Conservation (phyloP, 176 grass and related monocot species). For the Themeda triandra region DNA sequence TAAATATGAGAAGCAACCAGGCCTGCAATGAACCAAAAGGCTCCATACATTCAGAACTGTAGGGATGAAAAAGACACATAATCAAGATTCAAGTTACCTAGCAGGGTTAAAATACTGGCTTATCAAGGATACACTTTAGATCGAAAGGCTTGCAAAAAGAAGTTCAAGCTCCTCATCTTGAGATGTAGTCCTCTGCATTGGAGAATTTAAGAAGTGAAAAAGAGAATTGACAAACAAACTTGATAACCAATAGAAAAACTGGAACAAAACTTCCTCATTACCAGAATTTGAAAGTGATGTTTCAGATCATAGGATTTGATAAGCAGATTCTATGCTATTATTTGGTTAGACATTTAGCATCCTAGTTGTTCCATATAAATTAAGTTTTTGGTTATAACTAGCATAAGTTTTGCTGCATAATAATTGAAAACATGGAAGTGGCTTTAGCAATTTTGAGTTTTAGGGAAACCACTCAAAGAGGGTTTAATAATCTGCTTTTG, state of each 20-base stretch:
- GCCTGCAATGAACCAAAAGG: background rate
- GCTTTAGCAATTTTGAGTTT: background rate
- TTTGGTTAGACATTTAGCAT: background rate
- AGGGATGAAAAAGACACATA: background rate
- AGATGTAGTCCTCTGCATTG: slow-evolving; percentile 49
- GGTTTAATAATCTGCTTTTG: background rate
- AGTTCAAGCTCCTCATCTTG: slow-evolving; percentile 89
- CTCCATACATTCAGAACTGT: background rate
- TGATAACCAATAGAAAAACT: background rate
- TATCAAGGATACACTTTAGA: slow-evolving; percentile 30
- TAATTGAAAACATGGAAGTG: background rate
- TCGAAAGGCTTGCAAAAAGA: slow-evolving; percentile 85
- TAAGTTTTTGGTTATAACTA: background rate
- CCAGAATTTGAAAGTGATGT: background rate
- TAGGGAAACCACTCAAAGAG: background rate
- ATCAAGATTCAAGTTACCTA: slow-evolving; percentile 23
- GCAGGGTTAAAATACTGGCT: slow-evolving; percentile 11
- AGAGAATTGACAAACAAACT: background rate
- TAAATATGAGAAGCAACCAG: background rate
- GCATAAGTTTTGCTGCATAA: background rate
- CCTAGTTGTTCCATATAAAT: background rate
- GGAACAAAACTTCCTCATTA: background rate
- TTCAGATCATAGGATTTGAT: background rate
- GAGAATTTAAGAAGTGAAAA: background rate
- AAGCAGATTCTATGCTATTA: background rate